These are phyloP conservation scores for Arabidopsis lyrata DNA, from an alignment of 441 rosid species.

Conservation along the genomic window DNA sequence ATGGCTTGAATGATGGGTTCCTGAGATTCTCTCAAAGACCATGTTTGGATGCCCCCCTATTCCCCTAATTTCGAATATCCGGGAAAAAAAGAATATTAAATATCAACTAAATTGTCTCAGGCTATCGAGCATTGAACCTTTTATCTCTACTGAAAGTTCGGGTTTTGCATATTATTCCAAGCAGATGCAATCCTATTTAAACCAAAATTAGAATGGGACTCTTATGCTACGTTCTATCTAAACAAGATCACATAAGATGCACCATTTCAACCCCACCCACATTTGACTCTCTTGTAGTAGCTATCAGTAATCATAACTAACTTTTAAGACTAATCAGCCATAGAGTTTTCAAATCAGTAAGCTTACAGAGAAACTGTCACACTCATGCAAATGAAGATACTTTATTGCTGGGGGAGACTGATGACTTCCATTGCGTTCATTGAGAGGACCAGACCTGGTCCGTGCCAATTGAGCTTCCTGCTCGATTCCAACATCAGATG, in stretches of 20 bases:
- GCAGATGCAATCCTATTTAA: conserved; percentile 19
- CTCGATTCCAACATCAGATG: conserved; percentile 95
- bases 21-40: conserved; percentile 42
- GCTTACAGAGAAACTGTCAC: conserved; percentile 95
- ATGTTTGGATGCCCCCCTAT: conserved; percentile 40
- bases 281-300: conserved; percentile 1
- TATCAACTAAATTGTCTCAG: conserved; percentile 31
- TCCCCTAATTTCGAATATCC: conserved; percentile 36
- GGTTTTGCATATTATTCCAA: conserved; percentile 2
- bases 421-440: conserved; percentile 66
- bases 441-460: conserved; percentile 63
- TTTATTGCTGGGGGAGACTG: conserved; percentile 79
- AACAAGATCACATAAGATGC: conserved; percentile 14
- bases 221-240: conserved; percentile 2
- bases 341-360: conserved; percentile 18
- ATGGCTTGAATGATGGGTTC: conserved; percentile 39
- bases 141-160: background rate
- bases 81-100: conserved; percentile 29
- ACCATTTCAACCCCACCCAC: conserved; percentile 24
- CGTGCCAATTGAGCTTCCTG: conserved; percentile 91
- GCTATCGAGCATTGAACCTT: conserved; percentile 12
- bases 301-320: background rate
- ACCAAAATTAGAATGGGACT: conserved; percentile 12
- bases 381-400: conserved; percentile 89
- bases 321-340: conserved; percentile 14